Evolutionary conservation across 805 yeast genomes (phyloP).

Genomic region (Grigorovia yakushimaensis): DNA sequence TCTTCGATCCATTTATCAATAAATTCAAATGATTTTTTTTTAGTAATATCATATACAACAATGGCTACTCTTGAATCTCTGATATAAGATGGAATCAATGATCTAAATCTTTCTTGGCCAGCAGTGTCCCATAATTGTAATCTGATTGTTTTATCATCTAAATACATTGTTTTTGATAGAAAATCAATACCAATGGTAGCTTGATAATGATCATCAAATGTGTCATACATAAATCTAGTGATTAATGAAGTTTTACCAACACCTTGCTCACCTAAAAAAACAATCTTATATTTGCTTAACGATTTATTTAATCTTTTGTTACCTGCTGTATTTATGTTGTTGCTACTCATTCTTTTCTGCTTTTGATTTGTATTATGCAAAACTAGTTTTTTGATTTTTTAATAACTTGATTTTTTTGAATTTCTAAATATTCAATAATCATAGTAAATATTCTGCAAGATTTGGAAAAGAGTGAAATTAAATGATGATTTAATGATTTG

Average conservation of each 20-base stretch:
- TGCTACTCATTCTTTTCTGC: background rate
- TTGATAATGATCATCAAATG: conserved; percentile 87
- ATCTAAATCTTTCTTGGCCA: conserved; percentile 92
- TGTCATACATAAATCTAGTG: conserved; percentile 96
- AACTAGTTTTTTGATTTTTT: no score
- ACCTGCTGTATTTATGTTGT: background rate
- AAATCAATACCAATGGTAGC: conserved; percentile 98
- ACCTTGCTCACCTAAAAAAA: conserved; percentile 92
- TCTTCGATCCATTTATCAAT: conserved; percentile 91
- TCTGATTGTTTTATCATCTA: conserved; percentile 91
- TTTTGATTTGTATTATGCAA: no score
- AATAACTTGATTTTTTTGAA: no score
- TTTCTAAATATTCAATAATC: no score
- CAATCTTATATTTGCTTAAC: conserved; percentile 68
- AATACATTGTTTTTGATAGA: conserved; percentile 85
- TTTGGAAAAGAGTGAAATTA: no score
- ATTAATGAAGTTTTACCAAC: conserved; percentile 95
- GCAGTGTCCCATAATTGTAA: conserved; percentile 97
- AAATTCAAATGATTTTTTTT: conserved; percentile 71
- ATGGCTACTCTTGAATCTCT: conserved; percentile 97
- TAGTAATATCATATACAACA: conserved; percentile 88
- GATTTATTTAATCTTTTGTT: conserved; percentile 17
- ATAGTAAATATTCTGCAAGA: no score
- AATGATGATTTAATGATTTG: no score
- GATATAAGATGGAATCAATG: conserved; percentile 89